phyloP scores from a whole-genome alignment of 78 protist species.

The Creolimax fragrantissima region DNA sequence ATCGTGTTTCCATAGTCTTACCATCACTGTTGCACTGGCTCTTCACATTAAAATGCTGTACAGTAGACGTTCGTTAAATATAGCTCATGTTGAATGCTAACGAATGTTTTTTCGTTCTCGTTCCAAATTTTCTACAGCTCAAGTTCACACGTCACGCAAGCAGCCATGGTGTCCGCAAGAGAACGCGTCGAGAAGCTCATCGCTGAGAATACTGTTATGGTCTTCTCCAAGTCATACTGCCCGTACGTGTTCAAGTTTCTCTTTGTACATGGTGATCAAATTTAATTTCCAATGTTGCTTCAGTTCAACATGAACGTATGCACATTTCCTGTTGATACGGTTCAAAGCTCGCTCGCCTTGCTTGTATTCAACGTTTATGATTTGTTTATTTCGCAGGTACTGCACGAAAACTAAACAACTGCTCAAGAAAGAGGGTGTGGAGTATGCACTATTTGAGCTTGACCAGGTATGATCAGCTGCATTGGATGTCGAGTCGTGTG shows the following conservation, averaged over 20 bases:
- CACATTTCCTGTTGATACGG: too few species aligned
- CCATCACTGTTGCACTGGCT: background rate
- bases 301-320: too few species aligned
- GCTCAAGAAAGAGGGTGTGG: background rate
- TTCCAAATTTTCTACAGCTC: too few species aligned
- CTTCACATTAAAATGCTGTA: background rate
- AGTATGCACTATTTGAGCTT: background rate
- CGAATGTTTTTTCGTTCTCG: too few species aligned
- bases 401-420: slow-evolving; percentile 13
- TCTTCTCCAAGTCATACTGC: slow-evolving; percentile 15
- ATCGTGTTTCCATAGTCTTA: background rate
- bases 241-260: background rate
- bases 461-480: background rate
- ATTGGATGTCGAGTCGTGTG: too few species aligned
- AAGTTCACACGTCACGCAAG: too few species aligned
- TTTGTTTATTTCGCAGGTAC: background rate
- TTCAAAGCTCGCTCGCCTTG: too few species aligned
- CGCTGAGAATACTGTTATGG: background rate
- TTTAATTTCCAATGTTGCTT: too few species aligned
- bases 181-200: background rate
- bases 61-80: too few species aligned
- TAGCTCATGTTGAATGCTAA: background rate
- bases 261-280: too few species aligned
- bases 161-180: background rate
- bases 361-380: too few species aligned